A percentile compares a stretch with the other conserved stretches of the same genome.
These are phyloP conservation scores for Phytophthora sp. DNA, from an alignment of 352 stramenopile species.

Conservation along the genomic window DNA sequence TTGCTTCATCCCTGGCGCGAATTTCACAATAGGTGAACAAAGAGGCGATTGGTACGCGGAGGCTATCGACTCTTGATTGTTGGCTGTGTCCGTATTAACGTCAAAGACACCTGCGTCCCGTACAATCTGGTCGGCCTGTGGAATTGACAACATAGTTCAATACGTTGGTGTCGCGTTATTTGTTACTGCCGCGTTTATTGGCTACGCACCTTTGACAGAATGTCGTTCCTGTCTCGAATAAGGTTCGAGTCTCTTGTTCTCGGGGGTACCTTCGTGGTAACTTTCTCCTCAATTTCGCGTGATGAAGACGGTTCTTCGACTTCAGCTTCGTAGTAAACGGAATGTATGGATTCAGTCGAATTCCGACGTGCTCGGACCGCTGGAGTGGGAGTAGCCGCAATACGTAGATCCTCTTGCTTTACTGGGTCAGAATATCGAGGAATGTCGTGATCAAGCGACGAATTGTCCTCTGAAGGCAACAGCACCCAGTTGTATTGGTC, in stretches of 20 bases:
- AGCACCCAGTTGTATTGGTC: conserved; percentile 43
- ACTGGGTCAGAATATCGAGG: conserved; percentile 4
- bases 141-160: neutral
- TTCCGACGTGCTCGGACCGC: neutral
- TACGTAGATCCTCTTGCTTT: conserved; percentile 34
- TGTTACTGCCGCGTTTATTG: neutral
- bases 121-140: conserved; percentile 55
- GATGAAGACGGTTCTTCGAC: neutral
- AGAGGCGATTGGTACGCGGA: conserved; percentile 15
- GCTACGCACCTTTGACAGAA: conserved; percentile 43
- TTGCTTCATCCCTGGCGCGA: conserved; percentile 17
- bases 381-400: conserved; percentile 21
- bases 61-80: conserved; percentile 15
- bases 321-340: neutral
- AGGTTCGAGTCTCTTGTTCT: conserved; percentile 40
- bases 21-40: conserved; percentile 11
- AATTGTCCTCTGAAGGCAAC: conserved; percentile 26
- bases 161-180: no score
- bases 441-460: conserved; percentile 2
- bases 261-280: conserved; percentile 19
- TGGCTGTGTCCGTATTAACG: conserved; percentile 5
- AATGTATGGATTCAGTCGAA: conserved; percentile 15
- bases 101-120: conserved; percentile 47
- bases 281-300: conserved; percentile 13
- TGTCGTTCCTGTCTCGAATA: conserved; percentile 39